These are phyloP conservation scores for Castanea sativa DNA, from an alignment of 306 rosid species.

Conservation along the genomic window DNA sequence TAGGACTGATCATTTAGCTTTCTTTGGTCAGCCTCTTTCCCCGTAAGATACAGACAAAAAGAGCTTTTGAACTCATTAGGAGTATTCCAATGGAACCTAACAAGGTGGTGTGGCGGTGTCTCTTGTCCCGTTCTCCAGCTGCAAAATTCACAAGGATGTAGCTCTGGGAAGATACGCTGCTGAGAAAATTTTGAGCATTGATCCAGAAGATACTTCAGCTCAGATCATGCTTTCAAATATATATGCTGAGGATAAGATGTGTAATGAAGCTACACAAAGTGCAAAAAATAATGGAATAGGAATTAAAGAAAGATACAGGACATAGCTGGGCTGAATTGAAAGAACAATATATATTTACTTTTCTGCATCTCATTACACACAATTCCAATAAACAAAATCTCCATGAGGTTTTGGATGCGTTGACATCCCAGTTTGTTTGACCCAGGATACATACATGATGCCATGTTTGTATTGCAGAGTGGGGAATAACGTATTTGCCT, in stretches of 20 bases:
- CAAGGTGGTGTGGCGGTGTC: not conserved
- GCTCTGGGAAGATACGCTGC: not conserved
- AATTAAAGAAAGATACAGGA: not conserved
- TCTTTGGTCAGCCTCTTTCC: slow-evolving; percentile 6
- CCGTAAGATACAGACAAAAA: not conserved
- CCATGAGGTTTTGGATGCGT: slow-evolving; percentile 2
- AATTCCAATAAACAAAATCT: not conserved
- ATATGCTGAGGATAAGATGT: not conserved
- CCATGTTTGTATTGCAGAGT: not conserved
- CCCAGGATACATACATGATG: not conserved
- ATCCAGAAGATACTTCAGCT: not conserved
- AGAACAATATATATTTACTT: not conserved
- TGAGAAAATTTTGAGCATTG: not conserved
- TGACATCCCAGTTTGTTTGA: not conserved
- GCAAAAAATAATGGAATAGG: not conserved
- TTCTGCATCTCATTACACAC: not conserved
- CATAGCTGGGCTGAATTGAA: not conserved
- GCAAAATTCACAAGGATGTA: not conserved
- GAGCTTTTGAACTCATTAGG: not conserved
- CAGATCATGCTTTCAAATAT: not conserved
- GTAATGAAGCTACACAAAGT: not conserved
- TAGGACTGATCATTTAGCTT: not conserved
- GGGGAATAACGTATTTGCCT: no score
- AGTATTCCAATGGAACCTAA: not conserved
- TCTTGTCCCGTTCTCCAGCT: not conserved